Percentiles rank a stretch among this genome's conserved stretches.
Evolutionary conservation across 83 land plant genomes (phyloP).

Genomic region (Picea abies): DNA sequence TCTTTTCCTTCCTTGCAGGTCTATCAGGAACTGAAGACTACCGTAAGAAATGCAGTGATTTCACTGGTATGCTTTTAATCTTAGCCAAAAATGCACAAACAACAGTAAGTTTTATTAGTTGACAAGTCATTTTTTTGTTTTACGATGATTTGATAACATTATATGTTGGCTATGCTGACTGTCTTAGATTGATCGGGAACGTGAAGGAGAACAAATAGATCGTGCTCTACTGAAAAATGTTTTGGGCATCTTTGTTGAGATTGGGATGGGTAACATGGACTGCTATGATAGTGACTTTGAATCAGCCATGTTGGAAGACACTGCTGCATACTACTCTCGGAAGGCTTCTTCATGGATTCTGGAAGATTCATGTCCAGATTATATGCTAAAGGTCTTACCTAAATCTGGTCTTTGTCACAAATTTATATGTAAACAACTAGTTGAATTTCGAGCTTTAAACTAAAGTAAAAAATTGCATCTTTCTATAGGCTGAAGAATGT

Average conservation of each 20-base stretch:
- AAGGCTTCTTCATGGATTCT: constrained; percentile 91
- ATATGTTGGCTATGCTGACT: neutral
- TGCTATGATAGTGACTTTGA: constrained; percentile 88
- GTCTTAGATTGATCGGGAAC: constrained; percentile 87
- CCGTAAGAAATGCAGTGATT: no score
- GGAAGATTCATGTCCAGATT: constrained; percentile 93
- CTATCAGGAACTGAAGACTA: no score
- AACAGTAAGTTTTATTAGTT: neutral
- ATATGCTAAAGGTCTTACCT: constrained; percentile 78
- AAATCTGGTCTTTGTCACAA: constrained; percentile 3
- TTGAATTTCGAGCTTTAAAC: neutral
- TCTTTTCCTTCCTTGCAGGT: constrained; percentile 40
- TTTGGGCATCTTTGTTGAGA: constrained; percentile 87
- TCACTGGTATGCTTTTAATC: no score
- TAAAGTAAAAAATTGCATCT: neutral
- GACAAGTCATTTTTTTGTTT: neutral
- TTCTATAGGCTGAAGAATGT: constrained; percentile 88
- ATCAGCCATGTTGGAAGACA: constrained; percentile 70
- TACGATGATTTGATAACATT: neutral
- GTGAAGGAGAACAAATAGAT: constrained; percentile 96
- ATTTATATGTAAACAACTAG: neutral
- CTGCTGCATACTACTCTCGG: constrained; percentile 80
- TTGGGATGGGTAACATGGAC: constrained; percentile 90
- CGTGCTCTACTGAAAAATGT: constrained; percentile 88
- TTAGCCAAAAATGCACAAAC: neutral